Conservation (phyloP, 805 yeast genomes). For the Kurtzmaniella cleridarum region DNA sequence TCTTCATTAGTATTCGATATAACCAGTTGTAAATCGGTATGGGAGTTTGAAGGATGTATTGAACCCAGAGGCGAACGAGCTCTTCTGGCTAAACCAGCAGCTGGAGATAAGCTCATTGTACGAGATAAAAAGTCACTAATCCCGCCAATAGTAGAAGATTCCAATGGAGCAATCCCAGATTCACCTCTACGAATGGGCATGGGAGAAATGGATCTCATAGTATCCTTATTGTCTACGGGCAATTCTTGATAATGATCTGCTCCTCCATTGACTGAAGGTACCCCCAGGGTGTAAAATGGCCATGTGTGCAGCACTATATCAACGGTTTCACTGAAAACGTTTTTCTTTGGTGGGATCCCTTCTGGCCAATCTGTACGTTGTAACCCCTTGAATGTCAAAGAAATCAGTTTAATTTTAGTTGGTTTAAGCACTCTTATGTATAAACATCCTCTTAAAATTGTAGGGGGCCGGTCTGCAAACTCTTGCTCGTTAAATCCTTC, state of each 20-base stretch:
- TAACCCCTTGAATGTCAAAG: constrained; percentile 58
- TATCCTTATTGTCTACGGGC: constrained; percentile 2
- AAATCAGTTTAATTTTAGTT: constrained; percentile 60
- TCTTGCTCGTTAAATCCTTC: constrained; percentile 76
- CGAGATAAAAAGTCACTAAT: constrained; percentile 1
- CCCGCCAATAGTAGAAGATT: neutral
- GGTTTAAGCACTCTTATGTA: constrained; percentile 67
- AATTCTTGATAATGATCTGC: constrained; percentile 42
- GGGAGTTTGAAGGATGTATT: neutral
- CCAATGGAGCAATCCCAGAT: neutral
- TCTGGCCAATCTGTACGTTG: constrained; percentile 95
- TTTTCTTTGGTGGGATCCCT: constrained; percentile 89
- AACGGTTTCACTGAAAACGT: constrained; percentile 57
- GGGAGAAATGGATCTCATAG: constrained; percentile 7
- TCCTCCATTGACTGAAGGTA: constrained; percentile 31
- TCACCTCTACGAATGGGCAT: neutral
- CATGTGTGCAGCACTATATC: constrained; percentile 76
- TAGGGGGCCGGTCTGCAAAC: constrained; percentile 62
- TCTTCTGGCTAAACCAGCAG: neutral
- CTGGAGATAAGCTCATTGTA: constrained; percentile 1
- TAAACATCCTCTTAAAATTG: constrained; percentile 75
- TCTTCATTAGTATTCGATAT: constrained; percentile 4
- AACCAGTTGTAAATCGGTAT: neutral
- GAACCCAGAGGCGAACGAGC: neutral
- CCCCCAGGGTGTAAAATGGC: constrained; percentile 64